These are phyloP conservation scores for Neurospora sp. DNA, from an alignment of 495 filamentous ascomycete species.

Conservation along the genomic window DNA sequence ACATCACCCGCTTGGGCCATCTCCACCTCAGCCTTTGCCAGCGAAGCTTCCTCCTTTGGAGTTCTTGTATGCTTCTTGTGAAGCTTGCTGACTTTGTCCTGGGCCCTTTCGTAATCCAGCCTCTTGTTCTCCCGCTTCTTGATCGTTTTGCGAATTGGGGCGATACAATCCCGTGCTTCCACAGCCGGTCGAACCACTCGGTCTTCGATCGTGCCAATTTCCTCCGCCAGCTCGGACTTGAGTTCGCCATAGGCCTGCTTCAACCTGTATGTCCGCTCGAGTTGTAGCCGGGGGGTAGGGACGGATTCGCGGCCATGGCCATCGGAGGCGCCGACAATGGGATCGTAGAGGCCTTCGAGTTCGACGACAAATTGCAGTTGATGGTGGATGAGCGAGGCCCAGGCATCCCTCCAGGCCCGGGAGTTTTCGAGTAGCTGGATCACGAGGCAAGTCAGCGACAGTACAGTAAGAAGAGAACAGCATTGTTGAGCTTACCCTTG, in stretches of 20 bases:
- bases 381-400: conserved; percentile 61
- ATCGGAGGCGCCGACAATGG: conserved; percentile 56
- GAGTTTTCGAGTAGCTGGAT: conserved; percentile 69
- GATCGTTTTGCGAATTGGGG: conserved; percentile 78
- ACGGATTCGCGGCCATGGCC: conserved; percentile 41
- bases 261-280: conserved; percentile 58
- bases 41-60: conserved; percentile 64
- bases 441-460: conserved; percentile 4
- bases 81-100: conserved; percentile 60
- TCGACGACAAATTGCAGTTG: conserved; percentile 62
- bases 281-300: conserved; percentile 53
- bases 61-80: conserved; percentile 61
- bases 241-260: conserved; percentile 64
- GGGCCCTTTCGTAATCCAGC: conserved; percentile 77
- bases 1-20: conserved; percentile 58
- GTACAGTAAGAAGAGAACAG: background rate
- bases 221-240: conserved; percentile 61
- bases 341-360: conserved; percentile 71
- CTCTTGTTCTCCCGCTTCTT: conserved; percentile 87
- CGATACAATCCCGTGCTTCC: conserved; percentile 59
- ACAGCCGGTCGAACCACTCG: conserved; percentile 63
- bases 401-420: conserved; percentile 76
- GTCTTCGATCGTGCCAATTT: conserved; percentile 62
- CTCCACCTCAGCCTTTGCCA: conserved; percentile 74
- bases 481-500: conserved; percentile 42